Percentiles rank a stretch among this genome's conserved stretches.
Conservation (phyloP, 805 yeast genomes). For the Pichia insulana region DNA sequence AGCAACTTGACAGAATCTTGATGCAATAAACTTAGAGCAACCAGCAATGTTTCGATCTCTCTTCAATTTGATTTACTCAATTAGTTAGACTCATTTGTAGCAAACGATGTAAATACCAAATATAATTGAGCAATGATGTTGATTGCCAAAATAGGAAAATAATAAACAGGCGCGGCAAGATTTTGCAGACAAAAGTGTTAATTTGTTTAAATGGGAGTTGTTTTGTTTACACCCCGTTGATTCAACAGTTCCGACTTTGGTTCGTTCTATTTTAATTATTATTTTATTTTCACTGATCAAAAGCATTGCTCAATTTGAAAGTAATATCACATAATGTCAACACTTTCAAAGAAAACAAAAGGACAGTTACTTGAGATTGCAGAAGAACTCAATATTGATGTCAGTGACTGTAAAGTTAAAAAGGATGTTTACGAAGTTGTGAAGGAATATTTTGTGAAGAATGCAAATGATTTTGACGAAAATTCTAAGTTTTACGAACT, state of each 20-base stretch:
- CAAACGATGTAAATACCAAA: too few species aligned
- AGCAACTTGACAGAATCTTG: too few species aligned
- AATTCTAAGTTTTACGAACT: conserved; percentile 22
- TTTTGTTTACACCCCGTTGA: not conserved
- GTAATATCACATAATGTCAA: conserved; percentile 7
- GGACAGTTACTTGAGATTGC: conserved; percentile 27
- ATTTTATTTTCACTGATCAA: not conserved
- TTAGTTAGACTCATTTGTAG: too few species aligned
- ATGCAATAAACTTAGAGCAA: too few species aligned
- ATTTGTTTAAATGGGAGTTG: not conserved
- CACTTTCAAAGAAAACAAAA: conserved; percentile 25
- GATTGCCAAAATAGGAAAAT: not conserved
- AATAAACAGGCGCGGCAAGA: not conserved
- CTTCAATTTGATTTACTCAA: too few species aligned
- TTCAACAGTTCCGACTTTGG: not conserved
- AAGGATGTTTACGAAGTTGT: conserved; percentile 22
- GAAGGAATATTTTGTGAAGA: conserved; percentile 15
- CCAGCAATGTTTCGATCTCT: too few species aligned
- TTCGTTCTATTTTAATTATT: not conserved
- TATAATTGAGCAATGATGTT: not conserved
- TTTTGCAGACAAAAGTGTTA: not conserved
- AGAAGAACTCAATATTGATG: conserved; percentile 19
- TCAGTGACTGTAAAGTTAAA: conserved; percentile 20
- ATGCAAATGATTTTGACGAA: conserved; percentile 17
- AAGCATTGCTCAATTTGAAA: too few species aligned